Percentiles rank a stretch among this genome's conserved stretches.
These are phyloP conservation scores for Echites panduratus DNA, from an alignment of 257 asterid genomes.

Conservation along the genomic window DNA sequence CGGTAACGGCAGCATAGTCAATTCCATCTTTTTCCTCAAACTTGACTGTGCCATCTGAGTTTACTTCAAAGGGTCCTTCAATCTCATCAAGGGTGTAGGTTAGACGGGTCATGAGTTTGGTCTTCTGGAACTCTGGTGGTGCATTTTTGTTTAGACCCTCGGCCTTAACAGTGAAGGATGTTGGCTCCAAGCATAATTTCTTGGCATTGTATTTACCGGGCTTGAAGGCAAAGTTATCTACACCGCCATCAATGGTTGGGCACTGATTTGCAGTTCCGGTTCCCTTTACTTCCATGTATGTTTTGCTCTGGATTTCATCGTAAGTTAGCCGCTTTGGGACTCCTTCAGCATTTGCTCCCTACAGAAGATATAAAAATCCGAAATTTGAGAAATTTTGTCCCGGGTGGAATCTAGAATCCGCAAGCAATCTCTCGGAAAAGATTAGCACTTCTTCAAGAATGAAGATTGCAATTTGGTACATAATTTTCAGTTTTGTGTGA, in stretches of 20 bases:
- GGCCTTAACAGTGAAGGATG: constrained; percentile 96
- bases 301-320: constrained; percentile 92
- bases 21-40: constrained; percentile 96
- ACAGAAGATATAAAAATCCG: background rate
- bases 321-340: constrained; percentile 71
- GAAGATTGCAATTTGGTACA: background rate
- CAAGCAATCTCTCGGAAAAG: background rate
- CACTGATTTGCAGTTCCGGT: constrained; percentile 97
- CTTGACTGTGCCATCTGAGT: constrained; percentile 66
- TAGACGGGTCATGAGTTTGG: constrained; percentile 95
- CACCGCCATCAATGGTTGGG: constrained; percentile 93
- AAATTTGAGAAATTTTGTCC: background rate
- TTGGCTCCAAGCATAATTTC: constrained; percentile 93
- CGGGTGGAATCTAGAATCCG: background rate
- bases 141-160: constrained; percentile 78
- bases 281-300: constrained; percentile 90
- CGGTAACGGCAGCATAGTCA: constrained; percentile 96
- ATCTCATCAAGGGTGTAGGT: constrained; percentile 98
- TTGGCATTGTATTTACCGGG: constrained; percentile 82
- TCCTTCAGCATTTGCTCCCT: constrained; percentile 96
- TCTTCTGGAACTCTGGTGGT: constrained; percentile 78
- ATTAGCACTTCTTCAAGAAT: background rate
- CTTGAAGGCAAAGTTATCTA: constrained; percentile 62
- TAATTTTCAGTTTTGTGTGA: background rate
- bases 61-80: constrained; percentile 93